Percentiles rank a stretch among this genome's conserved stretches.
phyloP scores from a whole-genome alignment of 495 filamentous ascomycete genomes.

The Margaritispora aquatica region DNA sequence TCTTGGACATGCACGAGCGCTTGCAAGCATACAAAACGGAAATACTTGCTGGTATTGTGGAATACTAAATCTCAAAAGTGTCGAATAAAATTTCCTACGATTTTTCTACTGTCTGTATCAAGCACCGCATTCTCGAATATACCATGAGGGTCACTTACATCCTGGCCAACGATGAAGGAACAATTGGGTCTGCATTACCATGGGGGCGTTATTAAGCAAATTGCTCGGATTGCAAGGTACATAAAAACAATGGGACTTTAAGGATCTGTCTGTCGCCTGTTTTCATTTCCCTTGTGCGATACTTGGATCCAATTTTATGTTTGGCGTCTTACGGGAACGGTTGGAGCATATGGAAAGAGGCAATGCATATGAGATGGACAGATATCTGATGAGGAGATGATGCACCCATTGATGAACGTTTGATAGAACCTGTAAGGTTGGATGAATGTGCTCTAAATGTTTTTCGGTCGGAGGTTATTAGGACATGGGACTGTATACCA shows the following conservation, averaged over 20 bases:
- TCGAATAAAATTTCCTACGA: too few relatives aligned
- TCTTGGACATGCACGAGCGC: slow-evolving; percentile 55
- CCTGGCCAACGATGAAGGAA: not conserved
- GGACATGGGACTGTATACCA: too few relatives aligned
- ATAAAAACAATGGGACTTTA: not conserved
- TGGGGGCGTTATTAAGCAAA: not conserved
- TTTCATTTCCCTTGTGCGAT: not conserved
- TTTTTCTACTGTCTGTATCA: not conserved
- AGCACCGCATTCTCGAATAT: not conserved
- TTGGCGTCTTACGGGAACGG: not conserved
- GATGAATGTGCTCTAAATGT: too few relatives aligned
- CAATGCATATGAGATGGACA: too few relatives aligned
- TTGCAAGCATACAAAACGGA: slow-evolving; percentile 60
- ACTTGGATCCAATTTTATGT: not conserved
- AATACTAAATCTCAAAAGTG: too few relatives aligned
- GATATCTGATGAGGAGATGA: too few relatives aligned
- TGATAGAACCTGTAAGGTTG: too few relatives aligned
- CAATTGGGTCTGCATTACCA: not conserved
- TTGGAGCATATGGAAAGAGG: not conserved
- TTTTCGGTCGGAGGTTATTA: too few relatives aligned
- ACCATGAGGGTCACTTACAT: not conserved
- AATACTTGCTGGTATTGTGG: slow-evolving; percentile 34
- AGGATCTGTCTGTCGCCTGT: not conserved
- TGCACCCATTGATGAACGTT: too few relatives aligned
- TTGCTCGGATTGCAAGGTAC: not conserved